A percentile compares a stretch with the other conserved stretches of the same genome.
phyloP scores from a whole-genome alignment of 2,329 filamentous ascomycete species.

The Penicillium sp. region DNA sequence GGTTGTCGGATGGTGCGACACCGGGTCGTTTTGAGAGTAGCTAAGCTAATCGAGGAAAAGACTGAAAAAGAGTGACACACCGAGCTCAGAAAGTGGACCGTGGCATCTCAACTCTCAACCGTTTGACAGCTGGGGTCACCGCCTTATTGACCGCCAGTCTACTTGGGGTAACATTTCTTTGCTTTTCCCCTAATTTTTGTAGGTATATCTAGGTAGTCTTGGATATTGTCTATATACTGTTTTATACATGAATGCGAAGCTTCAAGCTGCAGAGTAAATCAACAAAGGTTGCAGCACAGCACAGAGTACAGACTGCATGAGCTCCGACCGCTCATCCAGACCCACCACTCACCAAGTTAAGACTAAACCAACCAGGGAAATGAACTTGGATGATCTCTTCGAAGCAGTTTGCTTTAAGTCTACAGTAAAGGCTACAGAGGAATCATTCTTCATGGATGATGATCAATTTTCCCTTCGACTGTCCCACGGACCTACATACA shows the following conservation, averaged over 20 bases:
- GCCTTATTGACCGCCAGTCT: constrained; percentile 18
- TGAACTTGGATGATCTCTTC: too few species aligned
- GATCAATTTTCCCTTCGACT: constrained; percentile 21
- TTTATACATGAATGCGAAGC: background rate
- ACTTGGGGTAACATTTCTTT: background rate
- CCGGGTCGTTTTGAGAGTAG: background rate
- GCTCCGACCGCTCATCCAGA: background rate
- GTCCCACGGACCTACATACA: constrained; percentile 21
- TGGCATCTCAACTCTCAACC: constrained; percentile 22
- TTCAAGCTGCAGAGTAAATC: background rate
- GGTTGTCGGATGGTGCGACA: background rate
- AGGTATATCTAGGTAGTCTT: too few species aligned
- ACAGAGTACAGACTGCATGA: background rate
- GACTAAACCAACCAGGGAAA: background rate
- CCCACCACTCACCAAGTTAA: background rate
- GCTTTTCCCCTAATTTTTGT: background rate
- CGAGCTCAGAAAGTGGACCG: constrained; percentile 16
- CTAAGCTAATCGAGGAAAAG: background rate
- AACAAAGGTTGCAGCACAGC: background rate
- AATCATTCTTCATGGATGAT: constrained; percentile 16
- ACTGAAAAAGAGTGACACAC: constrained; percentile 1
- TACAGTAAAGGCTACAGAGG: background rate
- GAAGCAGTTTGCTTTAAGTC: background rate
- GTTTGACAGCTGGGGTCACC: constrained; percentile 19
- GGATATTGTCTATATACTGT: background rate